Evolutionary conservation across 139 green algal genomes (phyloP).

Genomic region (Chlorella ohadii): DNA sequence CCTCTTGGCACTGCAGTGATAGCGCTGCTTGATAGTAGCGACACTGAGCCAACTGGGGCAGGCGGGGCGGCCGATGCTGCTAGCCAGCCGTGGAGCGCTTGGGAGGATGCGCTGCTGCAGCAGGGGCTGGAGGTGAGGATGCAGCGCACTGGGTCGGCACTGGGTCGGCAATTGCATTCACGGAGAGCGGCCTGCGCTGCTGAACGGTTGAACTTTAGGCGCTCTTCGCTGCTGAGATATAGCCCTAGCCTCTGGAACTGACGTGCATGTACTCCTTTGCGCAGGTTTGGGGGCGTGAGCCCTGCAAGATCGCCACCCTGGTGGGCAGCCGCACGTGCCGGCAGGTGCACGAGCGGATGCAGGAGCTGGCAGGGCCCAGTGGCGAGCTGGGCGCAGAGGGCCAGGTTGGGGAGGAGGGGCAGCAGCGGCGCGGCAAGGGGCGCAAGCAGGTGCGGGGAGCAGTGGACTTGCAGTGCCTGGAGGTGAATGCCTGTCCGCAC

Average conservation of each 20-base stretch:
- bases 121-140: conserved; percentile 33
- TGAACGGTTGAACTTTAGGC: no score
- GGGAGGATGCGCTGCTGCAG: conserved; percentile 41
- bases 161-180: no score
- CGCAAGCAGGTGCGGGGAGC: conserved; percentile 2
- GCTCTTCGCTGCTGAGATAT: no score
- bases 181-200: no score
- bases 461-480: not conserved
- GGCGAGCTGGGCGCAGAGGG: not conserved
- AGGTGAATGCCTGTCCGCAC: no score
- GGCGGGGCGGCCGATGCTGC: not conserved
- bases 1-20: no score
- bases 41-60: not conserved
- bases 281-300: conserved; percentile 50
- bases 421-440: conserved; percentile 6
- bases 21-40: not conserved
- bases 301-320: conserved; percentile 52
- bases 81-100: conserved; percentile 12
- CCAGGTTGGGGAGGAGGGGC: not conserved
- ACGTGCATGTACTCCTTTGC: no score
- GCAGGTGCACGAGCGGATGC: conserved; percentile 30
- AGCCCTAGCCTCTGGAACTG: no score
- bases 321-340: conserved; percentile 44
- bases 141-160: no score
- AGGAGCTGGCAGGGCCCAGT: not conserved